Evolutionary conservation across 140 eudicot genomes (phyloP), one percentile per base, ranked within the genome.

Genomic region (Oenanthe javanica): DNA sequence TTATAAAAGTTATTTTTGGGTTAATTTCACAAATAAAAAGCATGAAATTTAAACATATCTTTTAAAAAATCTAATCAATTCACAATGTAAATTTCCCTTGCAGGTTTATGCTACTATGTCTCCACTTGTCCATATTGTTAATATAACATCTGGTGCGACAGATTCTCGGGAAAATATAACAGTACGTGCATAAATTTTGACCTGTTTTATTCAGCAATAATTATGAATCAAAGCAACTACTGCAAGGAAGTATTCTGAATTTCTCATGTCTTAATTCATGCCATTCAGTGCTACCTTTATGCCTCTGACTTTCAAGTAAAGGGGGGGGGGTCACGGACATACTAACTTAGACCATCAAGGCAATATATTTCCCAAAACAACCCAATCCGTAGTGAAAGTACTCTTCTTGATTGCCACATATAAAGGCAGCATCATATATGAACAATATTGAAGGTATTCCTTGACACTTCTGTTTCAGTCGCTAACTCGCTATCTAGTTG

Each of bases 41-140:
- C 16, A 46, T 5, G 5, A 13, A 70, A 19, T 0, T 67, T 47
- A 0, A 46, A 40, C 48, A 18, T 54, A 12, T 75, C 6, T 3
- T 12, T 59, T 1, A 8, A 49, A 25, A 57, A 38, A n/a, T 52
- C 51, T 77, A 14, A 43, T 49, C 52, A 21, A 69, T 43, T 55
- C 61, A 16, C 54, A 36, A 4, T 71, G 78, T 10, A 18, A 77
- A 80, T 81, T 85, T 72, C 78, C 45, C 31, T 86, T 83, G 88
- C 92, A 95, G 99, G 97, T 92, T 51, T 95, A 95, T 89, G 90
- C 97, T 11, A 90, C 93, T 27, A 92, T 95, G 97, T 92, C 95
- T 72, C 97, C 99, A 48, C 83, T 88, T 25, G 93, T 92, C 79
- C 92, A 89, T 85, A 83, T 94, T 76, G 97, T 94, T 9, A 83